Evolutionary conservation across 2,329 filamentous ascomycete genomes (phyloP), one percentile per base, ranked within the genome.

Genomic region (Cladophialophora exuberans): DNA sequence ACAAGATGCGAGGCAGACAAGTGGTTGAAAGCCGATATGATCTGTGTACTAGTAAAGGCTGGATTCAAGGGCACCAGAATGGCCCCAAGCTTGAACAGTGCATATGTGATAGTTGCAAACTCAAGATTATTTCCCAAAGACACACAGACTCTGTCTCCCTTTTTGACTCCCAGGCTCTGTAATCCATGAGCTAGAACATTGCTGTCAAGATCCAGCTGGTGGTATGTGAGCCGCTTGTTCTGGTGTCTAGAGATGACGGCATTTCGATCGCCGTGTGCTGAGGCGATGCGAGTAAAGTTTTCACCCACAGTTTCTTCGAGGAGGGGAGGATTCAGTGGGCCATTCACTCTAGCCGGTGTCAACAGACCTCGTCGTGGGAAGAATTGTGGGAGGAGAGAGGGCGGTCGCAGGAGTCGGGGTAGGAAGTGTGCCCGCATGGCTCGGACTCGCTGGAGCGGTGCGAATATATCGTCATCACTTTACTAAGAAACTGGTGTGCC

Each of bases 11-110:
- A 80, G 10, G 85, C 85, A 6, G 78, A 79, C 1, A 99, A 81
- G 66, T 96, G 92, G 6, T 80, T 80, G 23, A 97, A 77, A 0
- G 92, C 93, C 2, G 90, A 82, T 4, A 83, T 78, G 6, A 97
- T 84, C 75, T 97, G 94, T 4, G 76, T 71, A 3, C 83, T 79
- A 63, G 90, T 96, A 77, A 97, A 97, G 1, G 84, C 87, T 17
- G 92, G 93, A 70, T 99, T 97, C 20, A 97, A 75, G 0, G 93
- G 94, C n/a, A 96, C 92, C 59, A 97, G 77, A 46, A 97, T 83
- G 20, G 90, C 93, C n/a, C 94, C 94, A 7, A 97, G 81, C 72
- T 97, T 97, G 77, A 93, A 96, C 51, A 94, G 72, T 1, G 92
- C 92, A 72, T 97, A 97, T 54, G 59, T 66, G 71, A 94, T 80